Percentiles rank a stretch among this genome's conserved stretches.
Evolutionary conservation across 2,329 filamentous ascomycete species (phyloP).

Genomic region (Diaporthe citri): DNA sequence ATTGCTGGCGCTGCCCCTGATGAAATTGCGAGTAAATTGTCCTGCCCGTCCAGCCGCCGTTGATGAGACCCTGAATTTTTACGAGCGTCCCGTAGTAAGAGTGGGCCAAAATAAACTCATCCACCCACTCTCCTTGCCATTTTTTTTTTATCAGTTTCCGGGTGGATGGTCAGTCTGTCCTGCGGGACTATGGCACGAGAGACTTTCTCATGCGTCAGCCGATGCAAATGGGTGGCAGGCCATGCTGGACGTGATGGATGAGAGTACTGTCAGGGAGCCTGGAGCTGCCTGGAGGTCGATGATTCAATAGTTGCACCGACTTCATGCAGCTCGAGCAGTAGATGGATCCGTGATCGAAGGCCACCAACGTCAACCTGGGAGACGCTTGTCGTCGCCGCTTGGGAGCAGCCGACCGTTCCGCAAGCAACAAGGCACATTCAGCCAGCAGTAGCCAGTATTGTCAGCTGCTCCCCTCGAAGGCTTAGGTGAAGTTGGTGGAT

Average conservation of each 20-base stretch:
- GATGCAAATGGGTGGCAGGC: conserved; percentile 6
- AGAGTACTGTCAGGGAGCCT: not conserved
- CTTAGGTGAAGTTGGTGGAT: not conserved
- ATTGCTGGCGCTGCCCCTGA: conserved; percentile 33
- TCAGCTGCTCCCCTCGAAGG: not conserved
- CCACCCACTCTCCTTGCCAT: conserved; percentile 5
- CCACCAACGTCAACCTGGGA: not conserved
- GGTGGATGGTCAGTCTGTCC: not conserved
- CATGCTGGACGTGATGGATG: not conserved
- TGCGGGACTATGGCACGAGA: not conserved
- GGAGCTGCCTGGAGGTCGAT: conserved; percentile 24
- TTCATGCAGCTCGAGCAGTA: conserved; percentile 11
- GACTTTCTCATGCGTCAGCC: conserved; percentile 6
- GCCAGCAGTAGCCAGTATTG: not conserved
- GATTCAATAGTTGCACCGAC: conserved; percentile 14
- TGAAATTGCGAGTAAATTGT: conserved; percentile 36
- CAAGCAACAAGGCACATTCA: not conserved
- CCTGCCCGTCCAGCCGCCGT: conserved; percentile 30
- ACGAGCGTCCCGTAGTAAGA: conserved; percentile 16
- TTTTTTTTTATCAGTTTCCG: not conserved
- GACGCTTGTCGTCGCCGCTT: not conserved
- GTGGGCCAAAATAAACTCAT: conserved; percentile 21
- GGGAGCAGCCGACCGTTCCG: not conserved
- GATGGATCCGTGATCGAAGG: conserved; percentile 6
- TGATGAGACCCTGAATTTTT: conserved; percentile 33